phyloP scores from a whole-genome alignment of 495 filamentous ascomycete genomes.

The Endocarpon pusillum region DNA sequence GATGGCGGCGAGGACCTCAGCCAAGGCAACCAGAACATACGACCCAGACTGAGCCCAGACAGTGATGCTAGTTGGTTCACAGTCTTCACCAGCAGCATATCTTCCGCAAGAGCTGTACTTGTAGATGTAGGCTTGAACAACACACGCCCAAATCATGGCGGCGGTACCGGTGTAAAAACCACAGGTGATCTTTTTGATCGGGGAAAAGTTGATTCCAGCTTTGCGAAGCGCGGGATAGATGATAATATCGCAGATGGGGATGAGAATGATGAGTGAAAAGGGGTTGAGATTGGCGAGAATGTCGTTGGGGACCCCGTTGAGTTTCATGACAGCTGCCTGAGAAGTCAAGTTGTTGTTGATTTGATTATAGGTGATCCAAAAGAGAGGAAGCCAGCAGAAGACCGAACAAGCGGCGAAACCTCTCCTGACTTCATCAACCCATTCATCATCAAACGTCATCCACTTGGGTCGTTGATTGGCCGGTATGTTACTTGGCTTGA shows the following conservation, averaged over 20 bases:
- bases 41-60: conserved; percentile 46
- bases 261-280: conserved; percentile 58
- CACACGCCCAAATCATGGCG: conserved; percentile 49
- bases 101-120: conserved; percentile 38
- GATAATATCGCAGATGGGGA: conserved; percentile 53
- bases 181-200: conserved; percentile 53
- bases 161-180: conserved; percentile 44
- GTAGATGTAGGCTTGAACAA: conserved; percentile 59
- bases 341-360: conserved; percentile 56
- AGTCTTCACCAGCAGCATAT: too few species aligned
- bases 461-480: conserved; percentile 30
- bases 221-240: conserved; percentile 53
- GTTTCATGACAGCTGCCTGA: conserved; percentile 53
- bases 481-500: conserved; percentile 44
- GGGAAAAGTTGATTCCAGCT: conserved; percentile 45
- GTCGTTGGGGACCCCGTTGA: conserved; percentile 62
- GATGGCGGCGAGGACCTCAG: conserved; percentile 56
- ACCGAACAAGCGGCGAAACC: conserved; percentile 54
- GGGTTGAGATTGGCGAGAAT: conserved; percentile 65
- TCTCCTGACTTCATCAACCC: conserved; percentile 55
- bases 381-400: conserved; percentile 51
- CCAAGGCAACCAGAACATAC: conserved; percentile 52
- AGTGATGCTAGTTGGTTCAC: conserved; percentile 29
- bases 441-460: conserved; percentile 62
- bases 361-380: conserved; percentile 45